Evolutionary conservation across 495 filamentous ascomycete genomes (phyloP), one percentile per base, ranked within the genome.

Genomic region (Schizothecium vesticola): DNA sequence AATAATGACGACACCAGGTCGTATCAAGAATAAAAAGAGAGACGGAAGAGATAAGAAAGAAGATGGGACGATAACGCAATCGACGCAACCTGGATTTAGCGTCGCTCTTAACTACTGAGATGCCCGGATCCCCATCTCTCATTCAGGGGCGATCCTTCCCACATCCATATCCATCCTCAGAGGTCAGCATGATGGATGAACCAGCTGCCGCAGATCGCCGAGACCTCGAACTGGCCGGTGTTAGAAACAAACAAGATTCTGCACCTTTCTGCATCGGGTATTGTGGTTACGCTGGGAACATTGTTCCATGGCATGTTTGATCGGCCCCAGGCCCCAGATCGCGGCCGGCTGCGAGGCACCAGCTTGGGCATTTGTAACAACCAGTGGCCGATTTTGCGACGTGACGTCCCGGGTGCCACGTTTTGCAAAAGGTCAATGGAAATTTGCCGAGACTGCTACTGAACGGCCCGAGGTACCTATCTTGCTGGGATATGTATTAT

Each of bases 1-100:
- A 60, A 63, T 61, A 55, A 60, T 4, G 26, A 60, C 72, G 70
- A 74, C 72, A 55, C 72, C 72, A 33, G 72, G 72, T 67, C 69
- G 72, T 70, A 19, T 58, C 3, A 61, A 55, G 31, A 63, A 51
- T 11, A 6, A 13, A 63, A 33, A 63, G n/a, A 29, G 24, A 10
- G 29, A 63, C 6, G 29, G 21, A 51, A 56, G 62, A 56, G 16
- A 55, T 21, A 25, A 22, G 51, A 61, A 33, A 55, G 55, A 36
- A 36, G 43, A 61, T 63, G 51, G 28, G 59, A 67, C 61, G 64
- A 67, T 71, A 66, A 58, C 59, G 61, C 59, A 51, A 70, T 70
- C 9, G 56, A 59, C 10, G 56, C 10, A 59, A 12, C 56, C 21
- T 11, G 10, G 10, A 11, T 59, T 59, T 7, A 12, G 21, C 56